Evolutionary conservation across 495 filamentous ascomycete species (phyloP).

Genomic region (Tuber calosporum): DNA sequence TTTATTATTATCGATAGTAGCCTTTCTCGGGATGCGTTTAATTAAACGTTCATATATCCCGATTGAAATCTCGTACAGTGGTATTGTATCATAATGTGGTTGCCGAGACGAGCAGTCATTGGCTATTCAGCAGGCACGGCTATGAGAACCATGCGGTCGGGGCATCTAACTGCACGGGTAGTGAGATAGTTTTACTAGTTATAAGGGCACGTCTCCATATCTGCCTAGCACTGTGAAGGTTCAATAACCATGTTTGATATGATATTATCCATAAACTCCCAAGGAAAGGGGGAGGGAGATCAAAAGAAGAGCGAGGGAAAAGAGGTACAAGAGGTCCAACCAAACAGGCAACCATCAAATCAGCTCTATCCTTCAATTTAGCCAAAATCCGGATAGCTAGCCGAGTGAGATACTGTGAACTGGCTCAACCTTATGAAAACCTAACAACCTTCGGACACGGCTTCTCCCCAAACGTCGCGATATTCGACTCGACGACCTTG

Average conservation of each 20-base stretch:
- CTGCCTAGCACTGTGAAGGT: neutral
- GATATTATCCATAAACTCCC: neutral
- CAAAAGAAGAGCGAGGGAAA: constrained; percentile 9
- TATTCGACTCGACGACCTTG: constrained; percentile 13
- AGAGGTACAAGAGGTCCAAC: neutral
- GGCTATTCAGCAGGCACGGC: no score
- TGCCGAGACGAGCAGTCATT: no score
- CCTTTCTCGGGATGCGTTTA: neutral
- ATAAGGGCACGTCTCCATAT: neutral
- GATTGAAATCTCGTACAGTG: no score
- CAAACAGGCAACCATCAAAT: neutral
- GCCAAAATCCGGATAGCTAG: neutral
- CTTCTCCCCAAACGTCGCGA: constrained; percentile 12
- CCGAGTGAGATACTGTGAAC: constrained; percentile 12
- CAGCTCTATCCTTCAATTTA: neutral
- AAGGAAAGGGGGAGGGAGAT: neutral
- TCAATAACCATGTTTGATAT: neutral
- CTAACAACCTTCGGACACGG: constrained; percentile 14
- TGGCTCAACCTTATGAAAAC: neutral
- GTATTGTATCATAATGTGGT: no score
- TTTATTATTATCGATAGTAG: neutral
- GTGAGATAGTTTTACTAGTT: neutral
- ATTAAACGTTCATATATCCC: no score
- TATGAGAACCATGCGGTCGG: neutral
- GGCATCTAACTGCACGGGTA: neutral